A percentile compares a stretch with the other conserved stretches of the same genome.
These are phyloP conservation scores for Ceratobasidium sp. DNA, from an alignment of 1,284 basidiomycete genomes.

Conservation along the genomic window DNA sequence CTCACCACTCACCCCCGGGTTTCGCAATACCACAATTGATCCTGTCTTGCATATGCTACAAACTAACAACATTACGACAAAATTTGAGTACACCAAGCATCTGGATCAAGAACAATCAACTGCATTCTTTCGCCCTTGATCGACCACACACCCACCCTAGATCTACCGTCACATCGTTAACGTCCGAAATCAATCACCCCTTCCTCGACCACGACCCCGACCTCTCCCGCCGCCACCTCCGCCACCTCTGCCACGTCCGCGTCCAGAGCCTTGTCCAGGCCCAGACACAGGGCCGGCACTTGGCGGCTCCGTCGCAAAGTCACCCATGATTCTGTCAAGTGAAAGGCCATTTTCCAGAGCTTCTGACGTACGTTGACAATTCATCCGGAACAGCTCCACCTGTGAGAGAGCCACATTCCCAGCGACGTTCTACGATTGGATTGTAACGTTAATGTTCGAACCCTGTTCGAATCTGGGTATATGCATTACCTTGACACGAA, in stretches of 20 bases:
- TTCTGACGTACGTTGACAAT: constrained; percentile 30
- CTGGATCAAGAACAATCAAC: too few species aligned
- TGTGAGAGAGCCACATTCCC: constrained; percentile 33
- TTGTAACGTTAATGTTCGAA: neutral
- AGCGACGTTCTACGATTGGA: constrained; percentile 27
- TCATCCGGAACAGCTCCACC: constrained; percentile 37
- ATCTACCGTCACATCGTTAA: too few species aligned
- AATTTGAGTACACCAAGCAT: too few species aligned
- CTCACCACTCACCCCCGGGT: too few species aligned
- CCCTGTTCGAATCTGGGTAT: neutral
- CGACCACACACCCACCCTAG: too few species aligned
- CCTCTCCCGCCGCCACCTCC: constrained; percentile 27
- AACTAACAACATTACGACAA: too few species aligned
- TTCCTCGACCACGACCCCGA: neutral
- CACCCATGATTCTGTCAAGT: constrained; percentile 39
- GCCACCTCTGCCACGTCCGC: constrained; percentile 22
- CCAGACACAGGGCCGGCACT: neutral
- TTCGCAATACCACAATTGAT: too few species aligned
- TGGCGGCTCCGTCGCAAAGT: constrained; percentile 22
- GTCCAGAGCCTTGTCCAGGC: neutral
- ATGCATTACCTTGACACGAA: constrained; percentile 57
- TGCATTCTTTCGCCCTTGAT: too few species aligned
- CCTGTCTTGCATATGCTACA: too few species aligned
- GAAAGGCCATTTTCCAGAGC: constrained; percentile 26
- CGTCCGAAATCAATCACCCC: constrained; percentile 8